phyloP scores from a whole-genome alignment of 2,329 filamentous ascomycete species.

The Sordariomycetes sp. region DNA sequence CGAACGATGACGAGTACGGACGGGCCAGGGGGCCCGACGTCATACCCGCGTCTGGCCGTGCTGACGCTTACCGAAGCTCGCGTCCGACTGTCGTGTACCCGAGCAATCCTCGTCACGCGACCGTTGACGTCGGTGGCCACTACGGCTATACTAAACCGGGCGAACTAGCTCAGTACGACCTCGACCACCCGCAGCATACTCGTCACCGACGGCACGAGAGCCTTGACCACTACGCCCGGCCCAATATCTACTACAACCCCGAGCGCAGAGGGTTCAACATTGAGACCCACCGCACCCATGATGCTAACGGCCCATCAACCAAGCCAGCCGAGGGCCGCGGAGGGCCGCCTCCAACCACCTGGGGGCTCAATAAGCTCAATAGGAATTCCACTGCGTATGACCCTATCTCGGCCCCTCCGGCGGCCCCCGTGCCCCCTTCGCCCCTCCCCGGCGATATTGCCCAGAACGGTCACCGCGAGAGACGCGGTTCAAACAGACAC shows the following conservation, averaged over 20 bases:
- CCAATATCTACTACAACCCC: slow-evolving; percentile 39
- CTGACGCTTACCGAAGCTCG: slow-evolving; percentile 35
- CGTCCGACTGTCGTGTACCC: slow-evolving; percentile 35
- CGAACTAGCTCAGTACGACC: slow-evolving; percentile 50
- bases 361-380: slow-evolving; percentile 61
- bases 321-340: slow-evolving; percentile 26
- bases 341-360: slow-evolving; percentile 56
- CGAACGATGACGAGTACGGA: slow-evolving; percentile 34
- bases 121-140: slow-evolving; percentile 37
- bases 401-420: slow-evolving; percentile 27
- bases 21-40: slow-evolving; percentile 23
- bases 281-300: slow-evolving; percentile 33
- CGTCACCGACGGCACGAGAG: slow-evolving; percentile 39
- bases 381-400: slow-evolving; percentile 30
- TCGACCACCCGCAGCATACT: slow-evolving; percentile 36
- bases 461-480: not conserved
- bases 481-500: slow-evolving; percentile 10
- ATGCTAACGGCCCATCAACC: slow-evolving; percentile 14
- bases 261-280: slow-evolving; percentile 33
- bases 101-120: slow-evolving; percentile 28
- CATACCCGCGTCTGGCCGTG: slow-evolving; percentile 2
- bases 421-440: slow-evolving; percentile 23
- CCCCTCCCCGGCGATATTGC: not conserved
- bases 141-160: slow-evolving; percentile 55
- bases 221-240: slow-evolving; percentile 44